Percentiles rank a stretch among this genome's conserved stretches.
phyloP scores from a whole-genome alignment of 345 rosid species.

The Euphorbia lathyris region DNA sequence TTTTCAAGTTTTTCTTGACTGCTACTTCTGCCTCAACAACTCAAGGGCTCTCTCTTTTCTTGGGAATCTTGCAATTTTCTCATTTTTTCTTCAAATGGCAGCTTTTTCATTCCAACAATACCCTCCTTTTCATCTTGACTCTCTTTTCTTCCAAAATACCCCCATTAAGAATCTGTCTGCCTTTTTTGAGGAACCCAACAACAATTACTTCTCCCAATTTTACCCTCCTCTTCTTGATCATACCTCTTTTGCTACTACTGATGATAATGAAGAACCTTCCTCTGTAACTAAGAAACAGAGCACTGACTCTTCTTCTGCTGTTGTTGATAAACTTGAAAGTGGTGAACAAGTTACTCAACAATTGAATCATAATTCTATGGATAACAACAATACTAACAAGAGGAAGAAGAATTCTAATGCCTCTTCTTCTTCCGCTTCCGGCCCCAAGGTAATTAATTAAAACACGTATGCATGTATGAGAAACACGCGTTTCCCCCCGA shows the following conservation, averaged over 20 bases:
- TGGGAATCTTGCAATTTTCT: slow-evolving; percentile 18
- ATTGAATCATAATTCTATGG: slow-evolving; percentile 12
- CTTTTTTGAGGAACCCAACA: slow-evolving; percentile 30
- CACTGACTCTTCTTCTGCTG: slow-evolving; percentile 39
- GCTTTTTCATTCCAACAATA: slow-evolving; percentile 48
- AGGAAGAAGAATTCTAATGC: slow-evolving; percentile 38
- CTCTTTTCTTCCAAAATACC: slow-evolving; percentile 34
- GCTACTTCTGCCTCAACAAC: slow-evolving; percentile 4
- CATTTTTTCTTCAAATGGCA: slow-evolving; percentile 37
- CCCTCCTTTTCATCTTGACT: slow-evolving; percentile 48
- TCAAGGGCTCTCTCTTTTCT: slow-evolving; percentile 17
- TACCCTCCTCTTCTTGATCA: slow-evolving; percentile 19
- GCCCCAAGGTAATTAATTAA: slow-evolving; percentile 40
- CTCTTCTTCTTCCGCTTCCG: slow-evolving; percentile 26
- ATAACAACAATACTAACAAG: slow-evolving; percentile 38
- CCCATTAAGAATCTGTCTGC: slow-evolving; percentile 23
- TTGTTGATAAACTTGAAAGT: slow-evolving; percentile 40
- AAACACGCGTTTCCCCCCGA: no score
- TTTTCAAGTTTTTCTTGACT: slow-evolving; percentile 17
- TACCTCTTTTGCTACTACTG: slow-evolving; percentile 13
- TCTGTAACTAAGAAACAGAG: slow-evolving; percentile 41
- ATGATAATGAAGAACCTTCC: slow-evolving; percentile 40
- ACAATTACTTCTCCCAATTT: slow-evolving; percentile 30
- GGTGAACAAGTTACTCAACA: slow-evolving; percentile 52
- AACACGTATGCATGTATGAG: no score